A percentile compares a stretch with the other conserved stretches of the same genome.
These are phyloP conservation scores for Lactuca sativa DNA, from an alignment of 129 eudicot species.

Conservation along the genomic window DNA sequence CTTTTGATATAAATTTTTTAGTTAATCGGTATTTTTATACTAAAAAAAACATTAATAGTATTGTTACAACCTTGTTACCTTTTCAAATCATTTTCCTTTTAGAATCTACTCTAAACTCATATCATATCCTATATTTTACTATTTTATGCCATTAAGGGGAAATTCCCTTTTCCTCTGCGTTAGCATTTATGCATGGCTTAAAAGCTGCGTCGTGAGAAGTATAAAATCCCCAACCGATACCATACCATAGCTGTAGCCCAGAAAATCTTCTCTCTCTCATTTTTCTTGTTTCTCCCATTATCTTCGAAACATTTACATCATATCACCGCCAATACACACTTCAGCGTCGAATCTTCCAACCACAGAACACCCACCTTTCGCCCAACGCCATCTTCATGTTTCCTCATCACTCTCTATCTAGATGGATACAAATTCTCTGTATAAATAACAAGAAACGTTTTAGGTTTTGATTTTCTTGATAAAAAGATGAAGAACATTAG, in stretches of 20 bases:
- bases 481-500: conserved; percentile 38
- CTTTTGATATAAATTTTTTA: too few relatives aligned
- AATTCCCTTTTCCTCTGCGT: neutral
- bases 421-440: neutral
- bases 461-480: conserved; percentile 11
- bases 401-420: neutral
- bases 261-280: neutral
- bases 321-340: neutral
- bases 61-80: too few relatives aligned
- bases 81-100: too few relatives aligned
- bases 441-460: neutral
- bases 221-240: neutral
- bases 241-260: neutral
- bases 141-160: neutral
- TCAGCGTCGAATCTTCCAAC: neutral
- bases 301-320: neutral
- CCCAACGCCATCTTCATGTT: neutral
- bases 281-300: neutral
- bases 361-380: neutral
- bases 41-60: too few relatives aligned
- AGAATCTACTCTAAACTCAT: too few relatives aligned
- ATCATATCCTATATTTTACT: too few relatives aligned
- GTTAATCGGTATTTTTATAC: too few relatives aligned
- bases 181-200: neutral
- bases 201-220: neutral